These are phyloP conservation scores for Boletus hoseneyae DNA, from an alignment of 1,284 basidiomycete species.

Conservation along the genomic window DNA sequence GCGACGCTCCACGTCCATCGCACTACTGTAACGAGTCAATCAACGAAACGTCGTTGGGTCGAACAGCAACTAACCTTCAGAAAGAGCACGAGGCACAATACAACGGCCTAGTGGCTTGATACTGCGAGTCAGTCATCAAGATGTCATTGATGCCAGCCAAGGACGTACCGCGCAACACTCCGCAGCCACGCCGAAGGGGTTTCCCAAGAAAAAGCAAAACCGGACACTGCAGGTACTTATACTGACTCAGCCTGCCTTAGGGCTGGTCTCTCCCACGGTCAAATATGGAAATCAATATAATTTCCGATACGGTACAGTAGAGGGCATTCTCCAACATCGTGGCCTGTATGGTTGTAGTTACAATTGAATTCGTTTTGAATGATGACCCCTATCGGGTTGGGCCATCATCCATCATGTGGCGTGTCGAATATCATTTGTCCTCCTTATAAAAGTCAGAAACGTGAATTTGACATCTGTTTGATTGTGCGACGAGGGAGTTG, in stretches of 20 bases:
- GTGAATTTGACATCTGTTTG: no score
- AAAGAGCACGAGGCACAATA: conserved; percentile 12
- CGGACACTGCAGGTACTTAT: conserved; percentile 15
- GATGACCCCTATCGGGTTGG: no score
- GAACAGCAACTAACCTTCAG: background rate
- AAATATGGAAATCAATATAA: conserved; percentile 7
- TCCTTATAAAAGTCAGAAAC: no score
- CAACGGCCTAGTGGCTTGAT: conserved; percentile 20
- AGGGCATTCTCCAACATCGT: no score
- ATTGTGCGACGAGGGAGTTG: no score
- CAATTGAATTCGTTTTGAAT: no score
- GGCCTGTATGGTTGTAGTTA: no score
- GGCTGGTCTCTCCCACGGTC: conserved; percentile 30
- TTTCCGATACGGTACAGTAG: no score
- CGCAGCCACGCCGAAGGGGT: conserved; percentile 33
- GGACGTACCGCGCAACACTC: conserved; percentile 19
- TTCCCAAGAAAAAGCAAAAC: conserved; percentile 20
- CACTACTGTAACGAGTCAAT: conserved; percentile 5
- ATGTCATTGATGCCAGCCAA: background rate
- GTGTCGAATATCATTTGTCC: no score
- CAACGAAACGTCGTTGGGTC: background rate
- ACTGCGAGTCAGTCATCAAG: conserved; percentile 5
- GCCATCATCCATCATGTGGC: no score
- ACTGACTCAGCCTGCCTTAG: conserved; percentile 18
- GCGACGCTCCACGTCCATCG: conserved; percentile 17